Conservation (phyloP, 140 eudicot genomes). For the Senecio squalidus region DNA sequence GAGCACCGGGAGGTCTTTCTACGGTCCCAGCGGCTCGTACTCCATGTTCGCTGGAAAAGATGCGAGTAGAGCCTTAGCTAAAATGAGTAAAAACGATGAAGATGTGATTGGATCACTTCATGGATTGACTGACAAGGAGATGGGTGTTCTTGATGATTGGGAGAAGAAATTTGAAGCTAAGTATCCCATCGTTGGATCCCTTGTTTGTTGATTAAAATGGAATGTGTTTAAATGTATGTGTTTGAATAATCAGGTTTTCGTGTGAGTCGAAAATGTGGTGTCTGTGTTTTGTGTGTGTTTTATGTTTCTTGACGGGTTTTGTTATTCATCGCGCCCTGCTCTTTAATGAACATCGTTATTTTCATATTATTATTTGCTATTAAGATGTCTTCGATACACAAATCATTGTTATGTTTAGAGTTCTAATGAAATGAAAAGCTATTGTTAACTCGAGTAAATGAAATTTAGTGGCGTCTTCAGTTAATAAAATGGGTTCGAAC, state of each 20-base stretch:
- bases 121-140: slow-evolving; percentile 78
- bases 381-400: too few species aligned
- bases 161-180: slow-evolving; percentile 86
- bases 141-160: slow-evolving; percentile 72
- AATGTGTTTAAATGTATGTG: neutral
- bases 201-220: slow-evolving; percentile 29
- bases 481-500: too few species aligned
- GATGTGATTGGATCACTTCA: slow-evolving; percentile 61
- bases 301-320: neutral
- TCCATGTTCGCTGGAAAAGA: slow-evolving; percentile 90
- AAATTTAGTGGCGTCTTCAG: too few species aligned
- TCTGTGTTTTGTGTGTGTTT: neutral
- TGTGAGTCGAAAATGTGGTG: neutral
- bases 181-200: slow-evolving; percentile 81
- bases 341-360: too few species aligned
- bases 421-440: too few species aligned
- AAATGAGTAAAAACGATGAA: slow-evolving; percentile 85
- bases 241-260: neutral
- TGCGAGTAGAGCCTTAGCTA: slow-evolving; percentile 85
- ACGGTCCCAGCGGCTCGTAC: slow-evolving; percentile 93
- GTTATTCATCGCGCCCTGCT: too few species aligned
- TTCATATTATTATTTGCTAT: too few species aligned
- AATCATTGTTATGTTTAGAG: too few species aligned
- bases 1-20: slow-evolving; percentile 59
- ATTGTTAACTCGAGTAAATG: too few species aligned